phyloP scores from a whole-genome alignment of 176 grass and related monocot species.

The Musa beccarii region DNA sequence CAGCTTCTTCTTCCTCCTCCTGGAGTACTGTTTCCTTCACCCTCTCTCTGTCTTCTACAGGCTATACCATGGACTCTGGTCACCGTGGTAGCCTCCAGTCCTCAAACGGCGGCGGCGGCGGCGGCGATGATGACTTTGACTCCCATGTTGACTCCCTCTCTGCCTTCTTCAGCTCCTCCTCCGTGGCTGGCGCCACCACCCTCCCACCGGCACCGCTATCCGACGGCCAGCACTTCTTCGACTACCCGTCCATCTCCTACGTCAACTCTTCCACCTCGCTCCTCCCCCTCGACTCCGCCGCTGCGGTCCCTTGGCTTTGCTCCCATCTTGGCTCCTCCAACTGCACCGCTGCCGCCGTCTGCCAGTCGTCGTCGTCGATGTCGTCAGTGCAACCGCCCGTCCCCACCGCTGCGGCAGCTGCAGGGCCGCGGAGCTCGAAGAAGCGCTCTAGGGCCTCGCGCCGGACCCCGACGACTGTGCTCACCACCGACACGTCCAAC shows the following conservation, averaged over 20 bases:
- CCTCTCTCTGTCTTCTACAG: neutral
- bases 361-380: neutral
- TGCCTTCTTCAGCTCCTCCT: slow-evolving; percentile 2
- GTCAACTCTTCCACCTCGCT: neutral
- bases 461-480: slow-evolving; percentile 81
- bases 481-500: slow-evolving; percentile 88
- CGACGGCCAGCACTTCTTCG: neutral
- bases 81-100: neutral
- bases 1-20: neutral
- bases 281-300: neutral
- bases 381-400: neutral
- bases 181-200: neutral
- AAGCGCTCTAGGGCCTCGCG: slow-evolving; percentile 83
- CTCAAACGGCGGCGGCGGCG: neutral
- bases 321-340: neutral
- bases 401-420: neutral
- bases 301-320: neutral
- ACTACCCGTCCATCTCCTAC: neutral
- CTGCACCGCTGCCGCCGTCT: neutral
- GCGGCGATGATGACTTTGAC: neutral
- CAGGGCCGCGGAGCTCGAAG: slow-evolving; percentile 36
- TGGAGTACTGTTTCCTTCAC: no score
- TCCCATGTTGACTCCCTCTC: neutral
- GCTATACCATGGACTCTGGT: neutral
- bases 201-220: neutral